These are phyloP conservation scores for Saccharomyces hybrid DNA, from an alignment of 1,139 yeast species.

Conservation along the genomic window DNA sequence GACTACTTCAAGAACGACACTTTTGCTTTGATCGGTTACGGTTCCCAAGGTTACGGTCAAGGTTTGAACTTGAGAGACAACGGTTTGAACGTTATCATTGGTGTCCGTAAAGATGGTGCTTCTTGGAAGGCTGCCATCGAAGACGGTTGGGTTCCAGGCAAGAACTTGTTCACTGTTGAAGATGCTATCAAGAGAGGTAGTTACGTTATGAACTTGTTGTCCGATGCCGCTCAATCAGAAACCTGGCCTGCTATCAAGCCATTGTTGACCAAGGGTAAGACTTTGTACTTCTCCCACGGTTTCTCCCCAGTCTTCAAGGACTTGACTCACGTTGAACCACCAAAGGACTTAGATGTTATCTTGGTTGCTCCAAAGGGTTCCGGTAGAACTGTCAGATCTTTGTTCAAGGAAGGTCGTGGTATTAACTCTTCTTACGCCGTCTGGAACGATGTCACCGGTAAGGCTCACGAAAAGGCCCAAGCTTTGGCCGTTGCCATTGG, in stretches of 20 bases:
- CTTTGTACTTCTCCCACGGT: conserved; percentile 98
- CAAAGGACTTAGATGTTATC: conserved; percentile 90
- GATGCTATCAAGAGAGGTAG: conserved; percentile 93
- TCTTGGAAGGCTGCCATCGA: conserved; percentile 99
- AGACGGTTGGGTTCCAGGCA: conserved; percentile 99
- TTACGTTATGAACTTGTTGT: conserved; percentile 91
- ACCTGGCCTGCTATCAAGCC: conserved; percentile 89
- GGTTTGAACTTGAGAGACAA: conserved; percentile 98
- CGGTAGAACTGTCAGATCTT: conserved; percentile 98
- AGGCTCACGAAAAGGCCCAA: conserved; percentile 98
- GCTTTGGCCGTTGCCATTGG: conserved; percentile 99
- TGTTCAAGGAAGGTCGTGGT: conserved; percentile 99
- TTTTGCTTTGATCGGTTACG: conserved; percentile 95
- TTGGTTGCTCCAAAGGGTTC: conserved; percentile 99
- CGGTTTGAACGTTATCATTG: conserved; percentile 93
- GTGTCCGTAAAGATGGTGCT: conserved; percentile 98
- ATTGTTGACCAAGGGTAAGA: conserved; percentile 90
- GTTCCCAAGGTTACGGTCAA: conserved; percentile 99
- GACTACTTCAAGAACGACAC: conserved; percentile 98
- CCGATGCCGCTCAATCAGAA: conserved; percentile 99
- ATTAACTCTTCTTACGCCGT: conserved; percentile 98
- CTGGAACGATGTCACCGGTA: conserved; percentile 98
- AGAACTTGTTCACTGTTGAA: conserved; percentile 88
- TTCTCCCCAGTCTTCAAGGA: conserved; percentile 99
- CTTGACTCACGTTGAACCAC: conserved; percentile 93